Evolutionary conservation across 208 protist species (phyloP), one percentile per base, ranked within the genome.

Genomic region (Crithidia brevicula): DNA sequence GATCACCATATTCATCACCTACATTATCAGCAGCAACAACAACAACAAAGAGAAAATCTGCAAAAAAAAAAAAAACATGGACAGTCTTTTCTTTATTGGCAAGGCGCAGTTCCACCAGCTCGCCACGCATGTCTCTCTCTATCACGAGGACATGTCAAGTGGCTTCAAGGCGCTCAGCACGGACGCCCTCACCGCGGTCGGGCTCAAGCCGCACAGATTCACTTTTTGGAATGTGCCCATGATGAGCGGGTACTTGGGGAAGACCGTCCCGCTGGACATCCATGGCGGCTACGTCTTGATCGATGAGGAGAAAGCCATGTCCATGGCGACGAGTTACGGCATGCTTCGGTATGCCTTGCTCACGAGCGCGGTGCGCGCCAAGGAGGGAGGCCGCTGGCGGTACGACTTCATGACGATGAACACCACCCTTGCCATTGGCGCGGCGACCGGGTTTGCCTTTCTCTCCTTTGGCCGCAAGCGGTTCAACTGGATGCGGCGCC

Each of bases 381-480:
- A 79, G 63, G 78, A 86, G 53, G 88, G 88, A 27, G 88, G 88
- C 20, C 74, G 88, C 22, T 92, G 83, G 85, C 80, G 83, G 4
- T 94, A 94, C 65, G 88, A 94, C 56, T 92, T 91, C 59, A 84
- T 72, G 63, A 84, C 85, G 16, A 94, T 94, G 88, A 94, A 94
- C 72, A 27, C 70, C n/a, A 81, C 85, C 10, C 83, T 94, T 30
- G 69, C 63, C 31, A 46, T 83, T 7, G 88, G 86, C 15, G 72
- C 74, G 9, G 72, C 62, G 1, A 67, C 56, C 20, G 88, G 88
- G 25, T 82, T 84, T 34, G 63, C 16, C 18, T 43, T 63, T 8
- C 74, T 94, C 30, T 86, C 75, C 16, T 43, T 81, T 0, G 81
- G 81, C 36, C 78, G 85, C 18, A 68, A 75, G 64, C 74, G 72